Percentiles rank a stretch among this genome's conserved stretches.
Evolutionary conservation across 441 rosid genomes (phyloP).

Genomic region (Aquilaria agallochum): DNA sequence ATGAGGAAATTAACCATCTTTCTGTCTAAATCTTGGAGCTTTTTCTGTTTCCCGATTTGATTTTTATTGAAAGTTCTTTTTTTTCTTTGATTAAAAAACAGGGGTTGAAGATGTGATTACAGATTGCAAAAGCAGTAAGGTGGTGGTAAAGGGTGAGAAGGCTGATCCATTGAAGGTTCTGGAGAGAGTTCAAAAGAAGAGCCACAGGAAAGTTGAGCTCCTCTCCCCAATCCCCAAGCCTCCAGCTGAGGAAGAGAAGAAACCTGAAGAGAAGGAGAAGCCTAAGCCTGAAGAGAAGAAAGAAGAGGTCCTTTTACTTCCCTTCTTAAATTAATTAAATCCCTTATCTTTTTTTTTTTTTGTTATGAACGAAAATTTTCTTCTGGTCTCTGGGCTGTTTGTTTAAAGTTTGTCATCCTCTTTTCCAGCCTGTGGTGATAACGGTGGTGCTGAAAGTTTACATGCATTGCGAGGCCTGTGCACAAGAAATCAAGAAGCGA

Average conservation of each 20-base stretch:
- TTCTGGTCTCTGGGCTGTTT: slow-evolving; percentile 3
- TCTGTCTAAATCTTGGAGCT: background rate
- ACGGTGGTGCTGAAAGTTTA: slow-evolving; percentile 65
- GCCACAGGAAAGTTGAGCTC: slow-evolving; percentile 53
- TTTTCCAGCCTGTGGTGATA: slow-evolving; percentile 55
- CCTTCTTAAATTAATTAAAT: background rate
- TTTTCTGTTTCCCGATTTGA: background rate
- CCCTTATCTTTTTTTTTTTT: background rate
- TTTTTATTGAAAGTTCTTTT: background rate
- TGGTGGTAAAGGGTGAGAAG: slow-evolving; percentile 58
- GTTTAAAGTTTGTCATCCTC: background rate
- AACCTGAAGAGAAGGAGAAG: slow-evolving; percentile 51
- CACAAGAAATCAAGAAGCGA: slow-evolving; percentile 78
- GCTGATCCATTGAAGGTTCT: slow-evolving; percentile 59
- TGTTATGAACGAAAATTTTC: background rate
- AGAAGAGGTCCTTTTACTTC: slow-evolving; percentile 43
- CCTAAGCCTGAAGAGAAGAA: slow-evolving; percentile 74
- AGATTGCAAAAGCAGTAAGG: slow-evolving; percentile 42
- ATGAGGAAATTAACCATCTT: background rate
- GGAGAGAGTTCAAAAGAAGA: slow-evolving; percentile 46
- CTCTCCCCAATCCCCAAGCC: slow-evolving; percentile 72
- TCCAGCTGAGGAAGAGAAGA: slow-evolving; percentile 43
- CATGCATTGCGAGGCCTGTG: slow-evolving; percentile 98
- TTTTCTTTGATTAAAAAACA: slow-evolving; percentile 3
- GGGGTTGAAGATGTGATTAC: slow-evolving; percentile 57